Evolutionary conservation across 2,329 filamentous ascomycete genomes (phyloP), one percentile per base, ranked within the genome.

Genomic region (Kalmusia sp.): DNA sequence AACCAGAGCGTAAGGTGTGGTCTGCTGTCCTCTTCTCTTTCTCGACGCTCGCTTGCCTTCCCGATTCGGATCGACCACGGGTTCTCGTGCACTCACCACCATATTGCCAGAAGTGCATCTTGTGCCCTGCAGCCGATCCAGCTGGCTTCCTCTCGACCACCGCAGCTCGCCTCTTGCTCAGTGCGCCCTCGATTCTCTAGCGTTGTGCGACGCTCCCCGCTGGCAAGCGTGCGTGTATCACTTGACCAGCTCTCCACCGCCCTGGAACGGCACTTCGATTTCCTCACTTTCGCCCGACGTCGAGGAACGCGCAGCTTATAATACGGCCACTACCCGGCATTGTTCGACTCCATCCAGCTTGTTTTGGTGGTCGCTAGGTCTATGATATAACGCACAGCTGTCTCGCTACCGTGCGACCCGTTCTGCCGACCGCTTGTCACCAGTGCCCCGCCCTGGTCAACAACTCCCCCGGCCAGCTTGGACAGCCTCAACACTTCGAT

Each of bases 181-280:
- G 53, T 53, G 46, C 52, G 54, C 51, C 53, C 58, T 59, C 63
- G 43, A 59, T 69, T 65, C 48, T 67, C 70, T 72, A 70, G 69
- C 63, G 53, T 54, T 48, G 69, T 68, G 55, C 62, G 15, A 72
- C 69, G 3, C 49, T 28, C 50, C 31, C 50, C 52, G 55, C 50
- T 55, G 49, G 59, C 63, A 61, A 64, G 65, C 66, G 58, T 66
- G 58, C 55, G 44, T 62, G 68, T 68, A 60, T 63, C 55, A 71
- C 66, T 54, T 61, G 63, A 56, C 47, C 58, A 51, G 22, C 45
- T 49, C 38, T 59, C 65, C 61, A 55, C 57, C 52, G 57, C 60
- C 56, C 55, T 62, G 65, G 59, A 49, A 53, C 52, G 50, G 12
- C 47, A 33, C 38, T 53, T 34, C 50, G 57, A 52, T 44, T 50